Evolutionary conservation across 2,329 filamentous ascomycete genomes (phyloP).

Genomic region (Aspergillus alliaceus): DNA sequence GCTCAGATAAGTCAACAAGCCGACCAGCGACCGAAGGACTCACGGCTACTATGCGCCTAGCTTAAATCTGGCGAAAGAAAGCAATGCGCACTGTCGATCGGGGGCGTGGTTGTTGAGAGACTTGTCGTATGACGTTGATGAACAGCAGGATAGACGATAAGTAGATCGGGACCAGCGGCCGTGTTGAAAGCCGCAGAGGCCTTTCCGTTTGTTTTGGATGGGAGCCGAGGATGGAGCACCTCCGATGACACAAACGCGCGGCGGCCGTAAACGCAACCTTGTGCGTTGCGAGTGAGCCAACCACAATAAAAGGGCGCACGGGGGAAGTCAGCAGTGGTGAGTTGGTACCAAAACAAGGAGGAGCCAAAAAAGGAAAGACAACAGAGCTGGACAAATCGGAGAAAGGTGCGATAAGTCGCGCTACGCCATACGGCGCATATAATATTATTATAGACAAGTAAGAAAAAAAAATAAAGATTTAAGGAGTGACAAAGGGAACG

Average conservation of each 20-base stretch:
- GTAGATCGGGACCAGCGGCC: not conserved
- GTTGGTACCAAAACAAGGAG: not conserved
- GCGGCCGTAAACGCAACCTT: constrained; percentile 15
- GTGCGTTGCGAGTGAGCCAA: constrained; percentile 17
- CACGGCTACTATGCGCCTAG: constrained; percentile 6
- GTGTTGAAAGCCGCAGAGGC: not conserved
- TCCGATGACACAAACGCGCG: constrained; percentile 21
- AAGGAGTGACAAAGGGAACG: constrained; percentile 10
- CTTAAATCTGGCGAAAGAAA: constrained; percentile 10
- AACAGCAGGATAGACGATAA: not conserved
- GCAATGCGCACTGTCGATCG: constrained; percentile 11
- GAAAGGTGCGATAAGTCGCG: constrained; percentile 4
- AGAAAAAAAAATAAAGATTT: constrained; percentile 9
- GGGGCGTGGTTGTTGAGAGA: not conserved
- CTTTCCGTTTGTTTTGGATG: constrained; percentile 2
- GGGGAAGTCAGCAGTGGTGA: constrained; percentile 13
- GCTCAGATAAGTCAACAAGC: constrained; percentile 19
- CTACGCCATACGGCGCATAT: not conserved
- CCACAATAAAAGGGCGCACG: constrained; percentile 14
- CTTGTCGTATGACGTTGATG: not conserved
- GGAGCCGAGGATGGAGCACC: not conserved
- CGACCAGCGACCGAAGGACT: constrained; percentile 30
- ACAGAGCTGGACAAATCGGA: constrained; percentile 3
- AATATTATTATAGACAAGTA: not conserved
- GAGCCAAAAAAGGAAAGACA: constrained; percentile 7